Evolutionary conservation across 106 monocot genomes (phyloP).

Genomic region (Dendrobium chrysotoxum): DNA sequence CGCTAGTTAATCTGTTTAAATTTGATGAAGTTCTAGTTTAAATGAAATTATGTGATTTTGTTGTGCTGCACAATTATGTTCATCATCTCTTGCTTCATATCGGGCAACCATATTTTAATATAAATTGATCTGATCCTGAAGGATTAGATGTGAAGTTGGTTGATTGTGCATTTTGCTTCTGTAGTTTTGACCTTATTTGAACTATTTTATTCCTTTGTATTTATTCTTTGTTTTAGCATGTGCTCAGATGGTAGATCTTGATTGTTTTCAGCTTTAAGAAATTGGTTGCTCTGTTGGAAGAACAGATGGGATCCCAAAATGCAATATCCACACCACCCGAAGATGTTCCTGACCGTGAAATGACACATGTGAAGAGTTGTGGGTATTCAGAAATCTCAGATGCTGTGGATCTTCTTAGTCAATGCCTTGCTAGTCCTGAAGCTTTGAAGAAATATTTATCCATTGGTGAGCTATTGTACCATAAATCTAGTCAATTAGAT

Average conservation of each 20-base stretch:
- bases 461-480: slow-evolving; percentile 48
- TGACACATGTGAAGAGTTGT: slow-evolving; percentile 12
- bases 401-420: slow-evolving; percentile 27
- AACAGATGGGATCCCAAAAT: slow-evolving; percentile 31
- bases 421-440: slow-evolving; percentile 16
- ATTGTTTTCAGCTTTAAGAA: slow-evolving; percentile 62
- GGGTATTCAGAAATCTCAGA: slow-evolving; percentile 29
- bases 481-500: slow-evolving; percentile 46
- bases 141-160: not conserved
- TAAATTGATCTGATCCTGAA: not conserved
- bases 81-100: not conserved
- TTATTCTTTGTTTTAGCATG: not conserved
- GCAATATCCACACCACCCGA: slow-evolving; percentile 11
- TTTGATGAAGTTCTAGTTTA: not conserved
- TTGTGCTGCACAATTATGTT: not conserved
- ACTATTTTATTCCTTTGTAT: not conserved
- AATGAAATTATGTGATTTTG: not conserved
- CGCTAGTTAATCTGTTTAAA: not conserved
- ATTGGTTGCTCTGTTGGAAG: slow-evolving; percentile 45
- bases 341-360: slow-evolving; percentile 17
- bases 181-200: not conserved
- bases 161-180: not conserved
- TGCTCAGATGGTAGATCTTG: slow-evolving; percentile 3
- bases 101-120: not conserved
- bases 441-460: slow-evolving; percentile 47